Base-by-base conservation (phyloP, 257 asterid species). In the Agastache rugosa region DNA sequence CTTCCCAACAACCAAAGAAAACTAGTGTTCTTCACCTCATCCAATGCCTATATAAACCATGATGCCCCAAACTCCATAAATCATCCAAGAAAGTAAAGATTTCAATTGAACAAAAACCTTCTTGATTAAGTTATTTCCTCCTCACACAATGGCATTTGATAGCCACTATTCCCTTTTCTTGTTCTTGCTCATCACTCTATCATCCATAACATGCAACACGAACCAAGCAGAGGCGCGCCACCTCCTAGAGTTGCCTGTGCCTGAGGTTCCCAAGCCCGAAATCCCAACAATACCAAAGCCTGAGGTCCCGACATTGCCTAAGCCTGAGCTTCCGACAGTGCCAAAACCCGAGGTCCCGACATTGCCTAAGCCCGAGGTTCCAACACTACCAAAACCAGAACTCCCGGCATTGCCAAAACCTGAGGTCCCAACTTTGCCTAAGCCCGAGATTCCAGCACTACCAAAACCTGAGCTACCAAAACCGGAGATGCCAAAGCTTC, bases 321-420 rank as follows among this genome's bases (percentile, higher is more conserved):
- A 63, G 2, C 69, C 53, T 0, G 53, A 63, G n/a, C 1, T 63
- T 1, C 54, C 69, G 6, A 11, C 41, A 2, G 0, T 69, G 3
- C 83, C 85, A 17, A 85, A 79, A 6, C 81, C 69, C 1, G 84
- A 74, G 35, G 0, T 75, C 0, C 88, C 85, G 9, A 7, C 2
- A 1, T 11, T 84, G 12, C 81, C 86, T 0, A 86, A 79, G 15
- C 76, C 74, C 0, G 70, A 67, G 8, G 0, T 42, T 0, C 78
- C 83, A 6, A 2, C 31, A 14, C 1, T 72, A 12, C 72, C 77
- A 1, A 58, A 72, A 8, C 77, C 77, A 0, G 67, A 72, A 41
- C 0, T 77, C 11, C 77, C 67, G 14, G 3, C 53, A 1, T 35
- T 76, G 50, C 74, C 82, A 0, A 80, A 80, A 8, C 65, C 71